Base-by-base conservation (phyloP, 2,329 filamentous ascomycete genomes). In the Fusarium sulawesiense region DNA sequence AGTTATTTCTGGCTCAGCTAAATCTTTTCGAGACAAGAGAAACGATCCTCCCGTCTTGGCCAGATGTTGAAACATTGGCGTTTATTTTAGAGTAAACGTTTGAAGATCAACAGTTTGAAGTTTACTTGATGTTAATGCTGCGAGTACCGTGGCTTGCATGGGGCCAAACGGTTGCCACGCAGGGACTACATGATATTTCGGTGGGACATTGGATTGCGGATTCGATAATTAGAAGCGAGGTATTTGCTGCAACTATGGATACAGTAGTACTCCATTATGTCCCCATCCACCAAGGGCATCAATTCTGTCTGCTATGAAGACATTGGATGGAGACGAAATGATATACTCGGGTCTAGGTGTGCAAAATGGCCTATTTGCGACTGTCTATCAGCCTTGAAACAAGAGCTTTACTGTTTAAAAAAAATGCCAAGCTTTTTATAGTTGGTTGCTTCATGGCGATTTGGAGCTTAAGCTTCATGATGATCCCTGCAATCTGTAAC, bases 401-500 rank as follows among this genome's bases (percentile, higher is more conserved):
- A 58, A 21, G 42, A 37, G 13, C 48, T 51, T 27, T 50, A 49
- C 46, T 18, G 4, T 44, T 56, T 20, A 23, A 37, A 37, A 37
- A 29, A 41, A 37, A 53, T 21, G 47, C 42, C 20, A 66, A 60
- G 54, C 23, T n/a, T 34, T 53, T 29, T 21, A 13, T 12, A 42
- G 16, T 42, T 42, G 32, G 13, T 42, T 53, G 25, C 32, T 42
- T 40, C 49, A 32, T 40, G 41, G 18, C 48, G 18, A 40, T 34
- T 23, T 27, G 21, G 18, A 40, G 40, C 27, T 40, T 34, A 37
- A 37, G 23, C 49, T 53, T 42, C 40, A 49, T 20, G 14, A 34
- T 30, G 40, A 53, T 30, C 56, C 64, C 44, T 64, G 60, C 37
- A 63, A 70, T 60, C 56, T 70, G 65, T 66, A 73, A 74, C 61